Evolutionary conservation across 1,284 basidiomycete species (phyloP).

Genomic region (Leccinum fallax): DNA sequence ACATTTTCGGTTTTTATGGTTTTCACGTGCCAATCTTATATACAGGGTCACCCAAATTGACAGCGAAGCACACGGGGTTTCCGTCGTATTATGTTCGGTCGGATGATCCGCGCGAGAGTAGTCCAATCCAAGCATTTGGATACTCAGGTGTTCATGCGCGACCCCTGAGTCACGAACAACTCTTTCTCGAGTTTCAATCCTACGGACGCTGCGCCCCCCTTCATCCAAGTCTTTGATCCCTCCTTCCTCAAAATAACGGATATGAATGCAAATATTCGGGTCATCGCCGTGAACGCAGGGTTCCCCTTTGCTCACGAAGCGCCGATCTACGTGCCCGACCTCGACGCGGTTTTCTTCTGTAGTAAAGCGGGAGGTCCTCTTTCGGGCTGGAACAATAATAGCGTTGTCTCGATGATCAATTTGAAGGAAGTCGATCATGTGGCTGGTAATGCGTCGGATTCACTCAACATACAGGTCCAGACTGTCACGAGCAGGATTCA

Average conservation of each 20-base stretch:
- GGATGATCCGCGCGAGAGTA: too few relatives aligned
- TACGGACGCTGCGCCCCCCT: conserved; percentile 22
- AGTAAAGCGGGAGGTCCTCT: conserved; percentile 45
- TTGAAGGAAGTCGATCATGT: conserved; percentile 46
- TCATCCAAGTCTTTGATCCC: neutral
- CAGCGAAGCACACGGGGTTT: too few relatives aligned
- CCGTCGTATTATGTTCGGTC: too few relatives aligned
- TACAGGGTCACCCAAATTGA: too few relatives aligned
- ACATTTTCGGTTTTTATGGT: too few relatives aligned
- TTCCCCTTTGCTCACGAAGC: neutral
- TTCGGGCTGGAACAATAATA: conserved; percentile 25
- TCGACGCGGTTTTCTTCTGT: neutral
- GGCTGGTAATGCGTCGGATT: conserved; percentile 34
- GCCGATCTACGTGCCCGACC: neutral
- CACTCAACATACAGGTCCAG: conserved; percentile 57
- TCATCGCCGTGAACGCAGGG: neutral
- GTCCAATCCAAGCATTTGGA: too few relatives aligned
- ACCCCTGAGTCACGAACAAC: neutral
- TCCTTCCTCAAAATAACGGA: neutral
- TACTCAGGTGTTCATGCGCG: too few relatives aligned
- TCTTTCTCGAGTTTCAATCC: conserved; percentile 49
- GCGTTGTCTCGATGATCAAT: conserved; percentile 41
- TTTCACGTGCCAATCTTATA: too few relatives aligned
- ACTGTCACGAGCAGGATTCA: conserved; percentile 41
- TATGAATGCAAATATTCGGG: neutral